phyloP scores from a whole-genome alignment of 2,329 filamentous ascomycete species.

The Ceratocystis alfenasii region DNA sequence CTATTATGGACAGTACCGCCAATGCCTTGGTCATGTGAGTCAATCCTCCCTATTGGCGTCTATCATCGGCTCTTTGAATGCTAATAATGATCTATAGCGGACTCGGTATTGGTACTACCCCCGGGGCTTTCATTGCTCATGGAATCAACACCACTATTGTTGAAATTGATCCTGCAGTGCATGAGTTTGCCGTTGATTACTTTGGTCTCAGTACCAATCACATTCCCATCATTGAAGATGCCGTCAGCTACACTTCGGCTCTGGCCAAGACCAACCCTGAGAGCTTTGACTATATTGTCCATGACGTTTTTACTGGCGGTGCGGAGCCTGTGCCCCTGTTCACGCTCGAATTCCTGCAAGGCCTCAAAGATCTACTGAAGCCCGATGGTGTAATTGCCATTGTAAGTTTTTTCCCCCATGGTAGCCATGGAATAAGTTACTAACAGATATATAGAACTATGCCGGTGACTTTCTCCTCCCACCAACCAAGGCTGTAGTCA shows the following conservation, averaged over 20 bases:
- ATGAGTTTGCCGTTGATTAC: conserved; percentile 70
- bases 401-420: conserved; percentile 39
- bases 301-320: conserved; percentile 95
- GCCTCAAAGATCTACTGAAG: conserved; percentile 58
- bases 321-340: conserved; percentile 84
- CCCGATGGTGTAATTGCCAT: conserved; percentile 78
- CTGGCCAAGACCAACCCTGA: conserved; percentile 34
- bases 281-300: conserved; percentile 81
- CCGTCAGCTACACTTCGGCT: conserved; percentile 52
- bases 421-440: conserved; percentile 1
- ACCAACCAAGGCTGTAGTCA: conserved; percentile 63
- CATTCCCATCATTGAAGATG: conserved; percentile 69
- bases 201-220: conserved; percentile 70
- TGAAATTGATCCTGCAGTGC: conserved; percentile 83
- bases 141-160: conserved; percentile 88
- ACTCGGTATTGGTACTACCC: conserved; percentile 83
- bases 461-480: conserved; percentile 75
- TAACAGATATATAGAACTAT: conserved; percentile 57
- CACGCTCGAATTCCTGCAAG: conserved; percentile 68
- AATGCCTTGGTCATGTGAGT: conserved; percentile 75
- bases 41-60: conserved; percentile 20
- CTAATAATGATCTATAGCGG: conserved; percentile 47
- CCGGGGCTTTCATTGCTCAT: conserved; percentile 72
- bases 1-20: conserved; percentile 50
- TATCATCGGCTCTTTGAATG: neutral